Conservation (phyloP, 495 filamentous ascomycete genomes). For the Saxophila tyrrhenica region DNA sequence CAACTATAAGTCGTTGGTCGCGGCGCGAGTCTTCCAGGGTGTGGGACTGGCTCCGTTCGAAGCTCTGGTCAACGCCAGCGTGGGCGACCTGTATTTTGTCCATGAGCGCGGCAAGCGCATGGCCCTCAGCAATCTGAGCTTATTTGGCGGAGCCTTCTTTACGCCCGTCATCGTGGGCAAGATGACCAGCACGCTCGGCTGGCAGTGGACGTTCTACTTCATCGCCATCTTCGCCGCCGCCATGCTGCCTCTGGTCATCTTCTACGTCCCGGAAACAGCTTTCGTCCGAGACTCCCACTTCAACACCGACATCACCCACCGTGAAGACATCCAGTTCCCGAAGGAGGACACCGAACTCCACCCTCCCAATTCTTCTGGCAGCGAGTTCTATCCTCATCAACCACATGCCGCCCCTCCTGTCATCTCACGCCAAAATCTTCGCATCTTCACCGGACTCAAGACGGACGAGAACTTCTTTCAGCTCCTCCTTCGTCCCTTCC, state of each 20-base stretch:
- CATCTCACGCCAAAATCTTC: slow-evolving; percentile 45
- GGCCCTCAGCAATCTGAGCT: slow-evolving; percentile 77
- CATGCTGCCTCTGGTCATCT: slow-evolving; percentile 36
- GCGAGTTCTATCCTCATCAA: neutral
- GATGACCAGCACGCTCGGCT: slow-evolving; percentile 63
- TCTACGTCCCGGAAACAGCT: slow-evolving; percentile 80
- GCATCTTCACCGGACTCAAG: slow-evolving; percentile 71
- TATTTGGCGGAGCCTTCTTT: slow-evolving; percentile 87
- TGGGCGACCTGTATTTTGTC: slow-evolving; percentile 30
- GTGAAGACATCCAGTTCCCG: neutral
- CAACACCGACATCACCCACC: slow-evolving; percentile 36
- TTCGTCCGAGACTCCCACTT: slow-evolving; percentile 53
- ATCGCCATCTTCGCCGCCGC: slow-evolving; percentile 35
- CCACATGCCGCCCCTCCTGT: slow-evolving; percentile 12
- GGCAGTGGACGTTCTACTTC: slow-evolving; percentile 45
- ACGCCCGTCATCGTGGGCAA: slow-evolving; percentile 82
- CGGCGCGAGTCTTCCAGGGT: slow-evolving; percentile 43
- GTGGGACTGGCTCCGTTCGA: slow-evolving; percentile 37
- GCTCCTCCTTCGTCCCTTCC: slow-evolving; percentile 50
- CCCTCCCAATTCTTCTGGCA: slow-evolving; percentile 5
- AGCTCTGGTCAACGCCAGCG: slow-evolving; percentile 34
- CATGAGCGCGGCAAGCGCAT: slow-evolving; percentile 69
- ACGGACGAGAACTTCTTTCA: slow-evolving; percentile 52
- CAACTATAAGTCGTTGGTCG: slow-evolving; percentile 59
- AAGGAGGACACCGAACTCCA: slow-evolving; percentile 5